Conservation (phyloP, 768 basidiomycete genomes). For the Coprinopsis cinerea region DNA sequence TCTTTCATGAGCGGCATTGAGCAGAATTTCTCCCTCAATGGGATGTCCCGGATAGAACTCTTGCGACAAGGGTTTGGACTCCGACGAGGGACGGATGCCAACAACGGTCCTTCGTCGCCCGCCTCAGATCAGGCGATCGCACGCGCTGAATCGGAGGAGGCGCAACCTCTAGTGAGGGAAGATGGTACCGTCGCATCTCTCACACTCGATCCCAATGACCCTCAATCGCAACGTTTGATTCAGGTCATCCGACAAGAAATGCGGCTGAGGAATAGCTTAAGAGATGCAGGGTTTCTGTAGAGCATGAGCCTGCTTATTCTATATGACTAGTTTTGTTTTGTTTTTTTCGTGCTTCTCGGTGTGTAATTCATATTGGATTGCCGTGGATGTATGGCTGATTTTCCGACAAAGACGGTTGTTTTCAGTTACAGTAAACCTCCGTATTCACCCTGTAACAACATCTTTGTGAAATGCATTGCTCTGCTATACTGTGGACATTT, state of each 20-base stretch:
- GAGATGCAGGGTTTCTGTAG: conserved; percentile 59
- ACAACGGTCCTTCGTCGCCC: conserved; percentile 16
- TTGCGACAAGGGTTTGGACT: conserved; percentile 44
- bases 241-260: conserved; percentile 49
- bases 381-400: too few species aligned
- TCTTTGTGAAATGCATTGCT: not conserved
- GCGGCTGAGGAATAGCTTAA: conserved; percentile 52
- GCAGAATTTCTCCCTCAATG: conserved; percentile 32
- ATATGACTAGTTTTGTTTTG: not conserved
- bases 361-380: too few species aligned
- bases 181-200: conserved; percentile 4
- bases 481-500: not conserved
- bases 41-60: conserved; percentile 33
- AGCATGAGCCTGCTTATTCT: too few species aligned
- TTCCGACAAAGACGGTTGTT: not conserved
- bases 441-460: not conserved
- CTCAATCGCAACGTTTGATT: conserved; percentile 37
- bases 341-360: not conserved
- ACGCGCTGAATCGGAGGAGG: conserved; percentile 14
- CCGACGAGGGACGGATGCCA: conserved; percentile 19
- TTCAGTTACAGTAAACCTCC: not conserved
- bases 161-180: conserved; percentile 26
- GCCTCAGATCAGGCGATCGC: conserved; percentile 27
- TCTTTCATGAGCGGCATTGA: conserved; percentile 33
- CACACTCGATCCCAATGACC: conserved; percentile 31